A percentile compares a stretch with the other conserved stretches of the same genome.
Evolutionary conservation across 2,329 filamentous ascomycete species (phyloP).

Genomic region (Arthrobotrys musiformis): DNA sequence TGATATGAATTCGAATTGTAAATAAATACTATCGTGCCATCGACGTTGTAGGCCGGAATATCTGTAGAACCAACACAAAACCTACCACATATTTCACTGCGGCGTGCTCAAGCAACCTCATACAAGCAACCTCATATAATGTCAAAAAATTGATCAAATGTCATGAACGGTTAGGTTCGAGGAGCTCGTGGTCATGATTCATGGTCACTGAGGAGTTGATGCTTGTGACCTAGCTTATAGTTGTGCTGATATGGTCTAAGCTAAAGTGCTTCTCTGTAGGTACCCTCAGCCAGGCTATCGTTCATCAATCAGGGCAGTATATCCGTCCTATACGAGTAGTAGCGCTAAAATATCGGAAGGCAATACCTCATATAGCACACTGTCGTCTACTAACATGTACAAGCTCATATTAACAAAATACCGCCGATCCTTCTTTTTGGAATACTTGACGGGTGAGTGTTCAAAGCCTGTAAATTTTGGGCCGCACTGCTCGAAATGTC

Average conservation of each 20-base stretch:
- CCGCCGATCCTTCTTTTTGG: not conserved
- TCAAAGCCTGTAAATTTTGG: not conserved
- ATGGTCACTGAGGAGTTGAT: too few relatives aligned
- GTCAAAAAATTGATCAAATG: too few relatives aligned
- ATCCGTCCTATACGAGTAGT: not conserved
- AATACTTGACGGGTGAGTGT: not conserved
- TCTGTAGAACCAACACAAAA: conserved; percentile 42
- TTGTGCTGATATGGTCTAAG: too few relatives aligned
- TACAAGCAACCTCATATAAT: not conserved
- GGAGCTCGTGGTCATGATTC: not conserved
- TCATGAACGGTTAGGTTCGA: too few relatives aligned
- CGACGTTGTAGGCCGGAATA: not conserved
- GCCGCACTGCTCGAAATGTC: not conserved
- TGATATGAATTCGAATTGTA: not conserved
- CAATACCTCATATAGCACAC: not conserved
- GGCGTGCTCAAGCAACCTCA: too few relatives aligned
- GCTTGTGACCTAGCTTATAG: too few relatives aligned
- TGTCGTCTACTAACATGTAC: too few relatives aligned
- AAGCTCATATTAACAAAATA: not conserved
- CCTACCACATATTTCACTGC: too few relatives aligned
- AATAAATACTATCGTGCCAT: not conserved
- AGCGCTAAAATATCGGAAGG: not conserved
- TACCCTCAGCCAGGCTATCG: not conserved
- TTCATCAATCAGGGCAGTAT: not conserved
- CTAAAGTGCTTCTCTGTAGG: not conserved